phyloP scores from a whole-genome alignment of 1,139 yeast species.

The Yamadazyma atlantica region DNA sequence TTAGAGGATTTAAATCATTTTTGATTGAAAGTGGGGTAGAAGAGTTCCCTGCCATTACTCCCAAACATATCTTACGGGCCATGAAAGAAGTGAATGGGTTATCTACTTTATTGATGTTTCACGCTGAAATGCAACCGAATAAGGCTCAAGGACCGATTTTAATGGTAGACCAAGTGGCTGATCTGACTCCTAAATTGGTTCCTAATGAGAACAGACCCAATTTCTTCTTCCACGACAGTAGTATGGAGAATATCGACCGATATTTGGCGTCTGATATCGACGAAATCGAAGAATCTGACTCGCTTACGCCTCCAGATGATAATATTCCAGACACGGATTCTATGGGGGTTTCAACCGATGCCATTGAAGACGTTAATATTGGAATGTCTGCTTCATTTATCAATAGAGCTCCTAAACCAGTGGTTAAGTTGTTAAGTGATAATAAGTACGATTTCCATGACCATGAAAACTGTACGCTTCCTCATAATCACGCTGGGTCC shows the following conservation, averaged over 20 bases:
- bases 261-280: conserved; percentile 5
- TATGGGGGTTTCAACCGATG: conserved; percentile 12
- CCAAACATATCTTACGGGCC: conserved; percentile 62
- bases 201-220: conserved; percentile 21
- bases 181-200: conserved; percentile 23
- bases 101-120: conserved; percentile 82
- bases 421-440: conserved; percentile 28
- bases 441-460: conserved; percentile 18
- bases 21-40: conserved; percentile 91
- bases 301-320: conserved; percentile 4
- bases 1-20: conserved; percentile 89
- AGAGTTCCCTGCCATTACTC: conserved; percentile 82
- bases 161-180: conserved; percentile 15
- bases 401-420: conserved; percentile 40
- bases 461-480: conserved; percentile 34
- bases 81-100: conserved; percentile 59
- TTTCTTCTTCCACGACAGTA: conserved; percentile 20
- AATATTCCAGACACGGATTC: conserved; percentile 8
- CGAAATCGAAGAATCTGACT: conserved; percentile 7
- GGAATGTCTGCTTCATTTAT: conserved; percentile 51
- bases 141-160: conserved; percentile 24
- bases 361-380: conserved; percentile 37
- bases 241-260: conserved; percentile 8
- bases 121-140: conserved; percentile 78
- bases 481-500: conserved; percentile 41